Conservation (phyloP, 371 early-diverging fungal species). For the Mortierella sp. region DNA sequence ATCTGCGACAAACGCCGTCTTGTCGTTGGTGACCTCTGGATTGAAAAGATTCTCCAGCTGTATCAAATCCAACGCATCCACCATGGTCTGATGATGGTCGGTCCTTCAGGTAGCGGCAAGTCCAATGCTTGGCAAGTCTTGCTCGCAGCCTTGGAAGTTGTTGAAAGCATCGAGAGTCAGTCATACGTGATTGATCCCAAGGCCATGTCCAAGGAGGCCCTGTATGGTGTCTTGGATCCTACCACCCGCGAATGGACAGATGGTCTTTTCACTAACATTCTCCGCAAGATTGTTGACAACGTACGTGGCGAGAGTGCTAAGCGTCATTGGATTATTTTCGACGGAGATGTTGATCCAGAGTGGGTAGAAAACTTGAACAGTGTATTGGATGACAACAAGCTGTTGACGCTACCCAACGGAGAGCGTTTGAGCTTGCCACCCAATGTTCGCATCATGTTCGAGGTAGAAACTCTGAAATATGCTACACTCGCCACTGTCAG, state of each 20-base stretch:
- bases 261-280: conserved; percentile 96
- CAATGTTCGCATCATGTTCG: conserved; percentile 99
- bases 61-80: conserved; percentile 98
- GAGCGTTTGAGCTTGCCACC: conserved; percentile 96
- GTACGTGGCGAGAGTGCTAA: conserved; percentile 95
- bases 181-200: conserved; percentile 98
- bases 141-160: conserved; percentile 88
- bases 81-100: conserved; percentile 99
- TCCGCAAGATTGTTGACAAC: conserved; percentile 97
- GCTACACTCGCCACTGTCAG: conserved; percentile 99
- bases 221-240: conserved; percentile 96
- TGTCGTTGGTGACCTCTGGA: conserved; percentile 86
- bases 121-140: conserved; percentile 93
- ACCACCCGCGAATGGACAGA: conserved; percentile 99
- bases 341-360: conserved; percentile 99
- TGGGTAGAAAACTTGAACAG: conserved; percentile 99
- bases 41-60: conserved; percentile 97
- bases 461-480: conserved; percentile 96
- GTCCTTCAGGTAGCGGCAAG: conserved; percentile 97
- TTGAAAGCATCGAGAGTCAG: conserved; percentile 91
- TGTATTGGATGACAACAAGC: conserved; percentile 97
- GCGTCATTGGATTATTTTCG: conserved; percentile 99
- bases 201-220: conserved; percentile 94
- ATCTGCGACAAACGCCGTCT: conserved; percentile 86
- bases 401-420: conserved; percentile 98